Base-by-base conservation (phyloP, 2,329 filamentous ascomycete species). In the Alternaria incomplexa region DNA sequence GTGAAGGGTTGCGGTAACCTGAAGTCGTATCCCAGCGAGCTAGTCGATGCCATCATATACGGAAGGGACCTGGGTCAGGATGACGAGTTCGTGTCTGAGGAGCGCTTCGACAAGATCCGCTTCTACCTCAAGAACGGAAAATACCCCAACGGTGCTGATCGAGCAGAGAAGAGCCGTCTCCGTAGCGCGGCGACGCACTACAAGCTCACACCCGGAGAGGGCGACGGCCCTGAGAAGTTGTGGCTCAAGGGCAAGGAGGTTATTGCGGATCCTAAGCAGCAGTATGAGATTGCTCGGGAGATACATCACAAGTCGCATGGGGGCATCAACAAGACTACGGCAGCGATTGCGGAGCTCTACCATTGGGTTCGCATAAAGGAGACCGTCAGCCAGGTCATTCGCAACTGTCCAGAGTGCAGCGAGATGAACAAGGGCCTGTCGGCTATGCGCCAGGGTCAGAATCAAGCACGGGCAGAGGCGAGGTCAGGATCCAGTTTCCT, bases 181-280 rank as follows among this genome's bases (percentile, higher is more conserved):
- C 89, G 96, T 73, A 97, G 92, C 81, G 94, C 95, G 51, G 94
- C 94, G 44, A 97, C 93, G 20, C 95, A 98, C 81, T 98, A 98
- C 84, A 96, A 96, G 81, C 89, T 97, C 32, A 80, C 87, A 11
- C 82, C 83, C 7, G 82, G 82, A 1, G 77, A 81, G 23, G 82
- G 85, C 48, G 82, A 83, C 15, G 66, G 72, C 12, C 67, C 71
- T 7, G 74, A 79, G 60, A 93, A 92, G 78, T 85, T 98, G 68
- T 97, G 97, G 93, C 88, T 98, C 74, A 97, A 97, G 81, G 95
- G 95, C 77, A 98, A 98, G 81, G 95, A 98, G 82, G 95, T 99
- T 63, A 92, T 99, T 65, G 91, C 92, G 25, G 94, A 97, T 79
- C 93, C 93, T 12, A 89, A 91, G 73, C 88, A 89, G 68, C 96